phyloP scores from a whole-genome alignment of 805 yeast species.

The Spencermartinsiella europaea region DNA sequence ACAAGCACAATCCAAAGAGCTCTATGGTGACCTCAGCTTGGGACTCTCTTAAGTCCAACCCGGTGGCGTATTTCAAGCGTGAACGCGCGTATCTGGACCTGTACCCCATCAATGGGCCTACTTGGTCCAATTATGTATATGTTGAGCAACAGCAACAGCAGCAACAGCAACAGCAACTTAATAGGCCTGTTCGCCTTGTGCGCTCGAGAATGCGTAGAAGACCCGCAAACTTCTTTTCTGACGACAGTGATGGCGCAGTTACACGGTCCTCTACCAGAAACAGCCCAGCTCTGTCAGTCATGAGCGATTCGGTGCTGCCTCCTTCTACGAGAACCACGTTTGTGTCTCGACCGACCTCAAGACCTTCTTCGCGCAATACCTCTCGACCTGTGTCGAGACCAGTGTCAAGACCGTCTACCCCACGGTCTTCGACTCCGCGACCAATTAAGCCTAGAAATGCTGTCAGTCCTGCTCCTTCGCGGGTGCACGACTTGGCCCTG shows the following conservation, averaged over 20 bases:
- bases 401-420: conserved; percentile 5
- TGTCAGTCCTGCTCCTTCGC: conserved; percentile 32
- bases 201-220: conserved; percentile 1
- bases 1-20: conserved; percentile 17
- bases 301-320: conserved; percentile 3
- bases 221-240: neutral
- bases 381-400: conserved; percentile 2
- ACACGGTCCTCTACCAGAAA: conserved; percentile 5
- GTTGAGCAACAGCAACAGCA: conserved; percentile 13
- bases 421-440: conserved; percentile 19
- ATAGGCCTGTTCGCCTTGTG: neutral
- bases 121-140: conserved; percentile 28
- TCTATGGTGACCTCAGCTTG: conserved; percentile 29
- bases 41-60: conserved; percentile 26
- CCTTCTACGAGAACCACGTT: neutral
- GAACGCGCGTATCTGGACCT: conserved; percentile 28
- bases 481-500: conserved; percentile 37
- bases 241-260: conserved; percentile 2
- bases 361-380: conserved; percentile 4
- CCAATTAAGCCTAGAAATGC: conserved; percentile 64
- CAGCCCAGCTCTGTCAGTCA: neutral
- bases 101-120: conserved; percentile 29
- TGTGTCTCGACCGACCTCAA: neutral
- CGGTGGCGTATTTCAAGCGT: conserved; percentile 26
- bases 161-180: neutral